These are phyloP conservation scores for Penicillium silybi DNA, from an alignment of 495 filamentous ascomycete genomes.

Conservation along the genomic window DNA sequence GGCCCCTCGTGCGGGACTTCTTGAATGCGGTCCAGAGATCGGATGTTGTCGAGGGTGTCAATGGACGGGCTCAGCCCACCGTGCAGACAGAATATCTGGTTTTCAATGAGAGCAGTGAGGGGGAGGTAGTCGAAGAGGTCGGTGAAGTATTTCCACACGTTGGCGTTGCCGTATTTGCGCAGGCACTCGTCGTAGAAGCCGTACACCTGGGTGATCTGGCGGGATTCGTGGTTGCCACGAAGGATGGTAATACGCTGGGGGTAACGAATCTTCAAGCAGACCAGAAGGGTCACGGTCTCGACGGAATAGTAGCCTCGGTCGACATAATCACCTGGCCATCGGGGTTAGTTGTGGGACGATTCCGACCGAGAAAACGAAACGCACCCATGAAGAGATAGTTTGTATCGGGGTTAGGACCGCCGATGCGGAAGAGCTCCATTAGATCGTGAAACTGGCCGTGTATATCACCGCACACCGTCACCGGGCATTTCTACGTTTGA, in stretches of 20 bases:
- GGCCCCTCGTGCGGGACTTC: constrained; percentile 98
- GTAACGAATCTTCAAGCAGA: constrained; percentile 93
- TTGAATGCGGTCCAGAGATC: constrained; percentile 92
- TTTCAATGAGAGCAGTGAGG: constrained; percentile 96
- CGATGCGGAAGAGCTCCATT: constrained; percentile 94
- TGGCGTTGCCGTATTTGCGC: constrained; percentile 96
- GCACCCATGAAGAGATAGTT: constrained; percentile 95
- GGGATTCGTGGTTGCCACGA: constrained; percentile 94
- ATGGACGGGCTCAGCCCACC: constrained; percentile 94
- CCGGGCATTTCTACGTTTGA: constrained; percentile 74
- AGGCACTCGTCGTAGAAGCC: constrained; percentile 98
- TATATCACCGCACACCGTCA: constrained; percentile 91
- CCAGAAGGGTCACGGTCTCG: constrained; percentile 90
- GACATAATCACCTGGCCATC: constrained; percentile 77
- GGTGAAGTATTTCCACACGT: constrained; percentile 99
- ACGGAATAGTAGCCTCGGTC: constrained; percentile 97
- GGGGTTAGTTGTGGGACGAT: not conserved
- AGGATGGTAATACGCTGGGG: constrained; percentile 95
- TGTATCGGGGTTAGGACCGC: constrained; percentile 86
- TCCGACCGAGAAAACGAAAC: constrained; percentile 23
- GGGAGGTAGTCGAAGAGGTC: constrained; percentile 99
- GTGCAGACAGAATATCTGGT: constrained; percentile 99
- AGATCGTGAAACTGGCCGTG: constrained; percentile 92
- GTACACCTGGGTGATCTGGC: constrained; percentile 96
- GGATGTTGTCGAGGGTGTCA: constrained; percentile 97